Percentiles rank a stretch among this genome's conserved stretches.
These are phyloP conservation scores for Veloboletus limbatus DNA, from an alignment of 1,284 basidiomycete genomes.

Conservation along the genomic window DNA sequence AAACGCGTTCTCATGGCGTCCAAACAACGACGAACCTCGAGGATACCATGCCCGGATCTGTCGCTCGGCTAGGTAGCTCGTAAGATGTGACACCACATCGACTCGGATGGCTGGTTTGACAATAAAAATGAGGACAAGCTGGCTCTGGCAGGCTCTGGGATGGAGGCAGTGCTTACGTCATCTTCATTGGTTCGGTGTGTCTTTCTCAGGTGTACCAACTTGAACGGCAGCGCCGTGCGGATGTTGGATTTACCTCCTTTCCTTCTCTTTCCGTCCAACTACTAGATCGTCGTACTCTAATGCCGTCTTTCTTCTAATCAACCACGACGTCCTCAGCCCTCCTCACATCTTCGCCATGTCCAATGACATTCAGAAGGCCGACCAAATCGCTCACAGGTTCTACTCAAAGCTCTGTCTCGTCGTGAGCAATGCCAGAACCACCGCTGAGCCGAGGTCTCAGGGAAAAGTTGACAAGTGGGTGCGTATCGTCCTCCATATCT, in stretches of 20 bases:
- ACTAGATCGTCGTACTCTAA: slow-evolving; percentile 32
- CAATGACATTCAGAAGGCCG: slow-evolving; percentile 67
- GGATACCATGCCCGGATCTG: no score
- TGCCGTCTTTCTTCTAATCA: slow-evolving; percentile 28
- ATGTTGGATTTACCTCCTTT: slow-evolving; percentile 23
- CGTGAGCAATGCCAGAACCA: slow-evolving; percentile 65
- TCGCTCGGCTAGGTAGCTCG: no score
- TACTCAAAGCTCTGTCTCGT: slow-evolving; percentile 76
- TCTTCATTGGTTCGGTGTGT: slow-evolving; percentile 11
- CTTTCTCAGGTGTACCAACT: slow-evolving; percentile 19
- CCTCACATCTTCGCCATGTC: slow-evolving; percentile 32
- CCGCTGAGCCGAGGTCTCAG: slow-evolving; percentile 42
- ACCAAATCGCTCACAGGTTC: slow-evolving; percentile 78
- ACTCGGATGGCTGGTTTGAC: slow-evolving; percentile 6
- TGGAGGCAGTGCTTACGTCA: slow-evolving; percentile 25
- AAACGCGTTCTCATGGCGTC: no score
- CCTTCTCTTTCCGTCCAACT: no score
- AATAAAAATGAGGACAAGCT: slow-evolving; percentile 11
- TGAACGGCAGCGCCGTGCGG: slow-evolving; percentile 17
- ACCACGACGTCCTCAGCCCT: slow-evolving; percentile 5
- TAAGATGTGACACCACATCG: no score
- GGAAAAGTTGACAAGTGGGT: slow-evolving; percentile 77
- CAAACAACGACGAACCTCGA: no score
- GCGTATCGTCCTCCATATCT: slow-evolving; percentile 29
- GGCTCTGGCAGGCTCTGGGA: slow-evolving; percentile 17